Percentiles rank a stretch among this genome's conserved stretches.
These are phyloP conservation scores for Afroboletus lepidellus DNA, from an alignment of 1,284 basidiomycete genomes.

Conservation along the genomic window DNA sequence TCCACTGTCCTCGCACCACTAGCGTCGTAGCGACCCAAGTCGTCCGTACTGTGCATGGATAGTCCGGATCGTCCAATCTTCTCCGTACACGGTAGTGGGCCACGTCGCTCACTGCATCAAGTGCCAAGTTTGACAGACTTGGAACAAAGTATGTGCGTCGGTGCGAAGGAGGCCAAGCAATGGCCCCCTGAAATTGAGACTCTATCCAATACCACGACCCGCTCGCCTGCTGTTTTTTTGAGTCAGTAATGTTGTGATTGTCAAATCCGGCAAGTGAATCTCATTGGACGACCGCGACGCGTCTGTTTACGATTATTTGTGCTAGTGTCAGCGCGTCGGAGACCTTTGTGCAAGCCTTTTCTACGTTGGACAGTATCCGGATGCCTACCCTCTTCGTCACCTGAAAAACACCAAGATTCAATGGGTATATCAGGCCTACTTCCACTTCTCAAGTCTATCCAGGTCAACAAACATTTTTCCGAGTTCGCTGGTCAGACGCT, in stretches of 20 bases:
- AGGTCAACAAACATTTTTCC: constrained; percentile 73
- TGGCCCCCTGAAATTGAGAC: no score
- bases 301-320: constrained; percentile 31
- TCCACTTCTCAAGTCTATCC: constrained; percentile 89
- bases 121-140: no score
- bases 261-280: not conserved
- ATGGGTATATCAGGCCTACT: constrained; percentile 97
- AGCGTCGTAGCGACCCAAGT: not conserved
- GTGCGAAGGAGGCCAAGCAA: no score
- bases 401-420: not conserved
- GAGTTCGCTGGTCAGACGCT: constrained; percentile 81
- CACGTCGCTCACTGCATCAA: no score
- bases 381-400: not conserved
- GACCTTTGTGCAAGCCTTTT: not conserved
- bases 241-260: not conserved
- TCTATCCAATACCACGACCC: no score
- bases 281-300: constrained; percentile 32
- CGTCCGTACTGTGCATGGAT: no score
- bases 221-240: not conserved
- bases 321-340: not conserved
- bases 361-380: not conserved
- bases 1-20: not conserved
- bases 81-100: no score
- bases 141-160: no score
- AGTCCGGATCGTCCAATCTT: no score